phyloP scores from a whole-genome alignment of 371 early-diverging fungal species.

The Lichtheimia hyalospora region DNA sequence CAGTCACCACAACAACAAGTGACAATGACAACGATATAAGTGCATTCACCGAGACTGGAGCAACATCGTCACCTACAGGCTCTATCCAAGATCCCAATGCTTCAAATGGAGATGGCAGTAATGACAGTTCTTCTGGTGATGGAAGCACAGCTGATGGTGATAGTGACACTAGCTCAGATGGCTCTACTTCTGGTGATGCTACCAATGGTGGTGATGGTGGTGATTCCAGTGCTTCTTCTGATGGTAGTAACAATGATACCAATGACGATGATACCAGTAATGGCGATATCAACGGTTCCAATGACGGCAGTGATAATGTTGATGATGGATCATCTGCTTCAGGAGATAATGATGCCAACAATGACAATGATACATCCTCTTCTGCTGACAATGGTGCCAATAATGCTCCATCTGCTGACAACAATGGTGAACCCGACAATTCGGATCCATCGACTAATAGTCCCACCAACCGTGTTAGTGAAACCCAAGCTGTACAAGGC shows the following conservation, averaged over 20 bases:
- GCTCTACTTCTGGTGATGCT: background rate
- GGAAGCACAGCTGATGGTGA: background rate
- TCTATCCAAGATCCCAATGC: slow-evolving; percentile 11
- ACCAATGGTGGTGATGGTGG: slow-evolving; percentile 1
- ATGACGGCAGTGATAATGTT: background rate
- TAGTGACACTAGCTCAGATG: background rate
- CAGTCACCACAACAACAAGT: background rate
- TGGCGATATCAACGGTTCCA: background rate
- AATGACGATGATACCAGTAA: slow-evolving; percentile 3
- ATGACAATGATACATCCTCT: background rate
- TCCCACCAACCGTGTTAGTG: slow-evolving; percentile 5
- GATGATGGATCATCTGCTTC: background rate
- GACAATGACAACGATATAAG: background rate
- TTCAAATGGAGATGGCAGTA: background rate
- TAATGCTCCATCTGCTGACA: background rate
- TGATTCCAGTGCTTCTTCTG: background rate
- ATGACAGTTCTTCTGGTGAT: slow-evolving; percentile 1
- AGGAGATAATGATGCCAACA: background rate
- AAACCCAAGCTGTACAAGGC: slow-evolving; percentile 24
- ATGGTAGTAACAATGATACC: background rate
- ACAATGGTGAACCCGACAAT: background rate
- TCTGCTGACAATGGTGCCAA: background rate
- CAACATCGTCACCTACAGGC: slow-evolving; percentile 2
- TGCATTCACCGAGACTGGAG: slow-evolving; percentile 10
- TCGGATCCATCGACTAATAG: slow-evolving; percentile 8